These are phyloP conservation scores for Lecanosticta acicola DNA, from an alignment of 2,329 filamentous ascomycete species.

Conservation along the genomic window DNA sequence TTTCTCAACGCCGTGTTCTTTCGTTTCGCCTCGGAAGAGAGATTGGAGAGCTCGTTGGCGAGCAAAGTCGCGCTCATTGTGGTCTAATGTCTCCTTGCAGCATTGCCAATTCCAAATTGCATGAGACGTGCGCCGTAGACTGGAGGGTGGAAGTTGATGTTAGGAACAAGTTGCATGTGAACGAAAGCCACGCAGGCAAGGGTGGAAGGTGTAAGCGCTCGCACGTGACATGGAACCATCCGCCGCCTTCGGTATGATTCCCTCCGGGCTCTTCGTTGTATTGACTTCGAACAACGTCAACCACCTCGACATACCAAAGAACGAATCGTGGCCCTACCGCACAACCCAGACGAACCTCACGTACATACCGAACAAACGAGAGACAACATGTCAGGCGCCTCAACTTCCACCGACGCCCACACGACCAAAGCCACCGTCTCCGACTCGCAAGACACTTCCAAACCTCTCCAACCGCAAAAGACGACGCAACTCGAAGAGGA, in stretches of 20 bases:
- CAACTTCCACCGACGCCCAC: constrained; percentile 33
- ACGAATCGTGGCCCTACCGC: no score
- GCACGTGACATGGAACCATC: background rate
- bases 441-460: constrained; percentile 36
- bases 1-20: constrained; percentile 87
- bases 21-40: constrained; percentile 70
- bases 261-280: no score
- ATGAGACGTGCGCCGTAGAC: no score
- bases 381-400: constrained; percentile 44
- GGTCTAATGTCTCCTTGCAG: background rate
- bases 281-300: no score
- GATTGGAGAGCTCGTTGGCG: constrained; percentile 27
- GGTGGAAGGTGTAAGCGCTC: background rate
- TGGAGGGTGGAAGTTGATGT: no score
- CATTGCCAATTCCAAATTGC: no score
- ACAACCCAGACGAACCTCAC: background rate
- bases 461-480: constrained; percentile 55
- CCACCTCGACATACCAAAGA: no score
- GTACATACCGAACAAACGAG: no score
- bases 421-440: constrained; percentile 40
- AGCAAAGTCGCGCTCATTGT: constrained; percentile 30
- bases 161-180: background rate
- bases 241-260: background rate
- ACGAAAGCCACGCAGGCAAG: background rate
- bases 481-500: constrained; percentile 81